A percentile compares a stretch with the other conserved stretches of the same genome.
Conservation (phyloP, 139 green algal genomes). For the Pycnococcus provasolii region DNA sequence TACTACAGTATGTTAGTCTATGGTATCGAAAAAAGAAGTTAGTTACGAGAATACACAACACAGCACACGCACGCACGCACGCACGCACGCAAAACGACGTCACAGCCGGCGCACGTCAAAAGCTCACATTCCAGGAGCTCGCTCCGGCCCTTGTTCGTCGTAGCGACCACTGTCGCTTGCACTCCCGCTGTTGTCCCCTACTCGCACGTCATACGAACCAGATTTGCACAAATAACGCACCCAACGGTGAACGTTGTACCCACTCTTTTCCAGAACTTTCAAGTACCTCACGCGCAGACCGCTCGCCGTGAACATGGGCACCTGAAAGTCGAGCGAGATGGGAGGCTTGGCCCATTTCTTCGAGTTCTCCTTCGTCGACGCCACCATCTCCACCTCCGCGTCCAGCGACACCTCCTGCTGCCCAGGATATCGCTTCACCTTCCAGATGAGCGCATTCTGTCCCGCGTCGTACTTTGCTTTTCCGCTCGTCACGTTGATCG, state of each 20-base stretch:
- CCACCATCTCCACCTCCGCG: conserved; percentile 78
- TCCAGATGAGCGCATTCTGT: conserved; percentile 81
- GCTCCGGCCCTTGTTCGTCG: no score
- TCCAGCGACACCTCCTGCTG: conserved; percentile 64
- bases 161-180: no score
- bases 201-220: conserved; percentile 26
- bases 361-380: conserved; percentile 58
- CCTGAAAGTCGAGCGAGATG: conserved; percentile 50
- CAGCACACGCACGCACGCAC: no score
- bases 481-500: conserved; percentile 53
- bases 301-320: conserved; percentile 83
- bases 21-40: no score
- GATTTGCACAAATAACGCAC: conserved; percentile 80
- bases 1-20: no score
- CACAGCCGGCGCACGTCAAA: no score
- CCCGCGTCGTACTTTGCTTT: conserved; percentile 87
- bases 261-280: conserved; percentile 54
- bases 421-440: conserved; percentile 66
- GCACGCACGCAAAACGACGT: no score
- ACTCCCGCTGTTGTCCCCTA: no score
- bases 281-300: conserved; percentile 82
- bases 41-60: no score
- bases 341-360: conserved; percentile 74
- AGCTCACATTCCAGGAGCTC: no score
- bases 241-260: conserved; percentile 66